Evolutionary conservation across 768 basidiomycete species (phyloP).

Genomic region (Solioccasus polychromus): DNA sequence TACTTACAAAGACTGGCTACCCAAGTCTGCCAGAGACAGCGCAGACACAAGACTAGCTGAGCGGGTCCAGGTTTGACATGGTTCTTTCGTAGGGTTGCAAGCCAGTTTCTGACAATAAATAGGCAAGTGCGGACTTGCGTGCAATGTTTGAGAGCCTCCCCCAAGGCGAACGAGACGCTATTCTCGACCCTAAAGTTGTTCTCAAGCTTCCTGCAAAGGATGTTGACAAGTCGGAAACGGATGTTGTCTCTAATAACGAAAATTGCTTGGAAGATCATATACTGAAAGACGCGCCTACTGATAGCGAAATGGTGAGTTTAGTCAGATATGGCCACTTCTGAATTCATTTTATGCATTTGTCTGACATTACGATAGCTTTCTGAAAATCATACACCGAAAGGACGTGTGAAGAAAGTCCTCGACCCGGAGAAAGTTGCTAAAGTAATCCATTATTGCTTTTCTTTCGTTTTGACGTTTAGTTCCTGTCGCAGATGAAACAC

Average conservation of each 20-base stretch:
- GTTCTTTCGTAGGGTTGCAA: background rate
- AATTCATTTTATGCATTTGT: background rate
- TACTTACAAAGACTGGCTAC: conserved; percentile 57
- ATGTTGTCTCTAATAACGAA: conserved; percentile 3
- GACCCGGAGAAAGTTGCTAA: conserved; percentile 53
- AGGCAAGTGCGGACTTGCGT: conserved; percentile 62
- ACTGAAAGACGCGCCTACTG: conserved; percentile 26
- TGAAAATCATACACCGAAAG: conserved; percentile 27
- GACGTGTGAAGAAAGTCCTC: conserved; percentile 47
- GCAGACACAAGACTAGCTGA: conserved; percentile 60
- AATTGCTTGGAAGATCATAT: conserved; percentile 24
- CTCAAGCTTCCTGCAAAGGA: conserved; percentile 34
- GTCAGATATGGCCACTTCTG: background rate
- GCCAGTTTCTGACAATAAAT: conserved; percentile 2
- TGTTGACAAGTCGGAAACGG: conserved; percentile 24
- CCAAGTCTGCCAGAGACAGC: conserved; percentile 62
- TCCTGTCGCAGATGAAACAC: conserved; percentile 56
- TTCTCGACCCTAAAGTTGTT: conserved; percentile 52
- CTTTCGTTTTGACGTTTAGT: conserved; percentile 5
- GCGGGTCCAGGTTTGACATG: conserved; percentile 53
- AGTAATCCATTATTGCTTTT: conserved; percentile 12
- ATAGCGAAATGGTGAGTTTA: conserved; percentile 39
- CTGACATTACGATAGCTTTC: conserved; percentile 12
- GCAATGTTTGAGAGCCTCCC: conserved; percentile 55
- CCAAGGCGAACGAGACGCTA: conserved; percentile 50